Percentiles rank a stretch among this genome's conserved stretches.
Conservation (phyloP, 2,329 filamentous ascomycete genomes). For the Ceratocystis alfenasii region DNA sequence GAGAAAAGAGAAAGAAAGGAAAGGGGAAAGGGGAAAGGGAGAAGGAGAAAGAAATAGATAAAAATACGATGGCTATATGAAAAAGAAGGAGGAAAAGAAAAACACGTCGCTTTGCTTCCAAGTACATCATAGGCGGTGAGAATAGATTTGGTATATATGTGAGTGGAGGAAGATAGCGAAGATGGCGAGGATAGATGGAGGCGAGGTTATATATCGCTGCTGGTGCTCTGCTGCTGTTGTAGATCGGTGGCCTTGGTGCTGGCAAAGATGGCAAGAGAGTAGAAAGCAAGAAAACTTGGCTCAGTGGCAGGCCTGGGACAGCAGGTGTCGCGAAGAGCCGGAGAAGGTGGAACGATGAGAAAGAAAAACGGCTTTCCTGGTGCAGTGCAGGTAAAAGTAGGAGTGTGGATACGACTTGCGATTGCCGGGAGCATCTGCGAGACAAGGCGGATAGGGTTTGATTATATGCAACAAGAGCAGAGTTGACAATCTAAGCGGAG, state of each 20-base stretch:
- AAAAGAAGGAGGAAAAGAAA: conserved; percentile 1
- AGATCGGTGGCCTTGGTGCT: neutral
- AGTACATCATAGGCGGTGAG: conserved; percentile 9
- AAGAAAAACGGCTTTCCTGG: neutral
- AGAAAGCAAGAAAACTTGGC: neutral
- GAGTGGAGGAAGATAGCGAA: neutral
- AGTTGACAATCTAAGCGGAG: too few relatives aligned
- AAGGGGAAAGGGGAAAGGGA: neutral
- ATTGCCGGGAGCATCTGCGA: too few relatives aligned
- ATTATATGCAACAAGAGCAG: too few relatives aligned
- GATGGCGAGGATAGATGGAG: neutral
- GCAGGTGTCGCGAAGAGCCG: too few relatives aligned
- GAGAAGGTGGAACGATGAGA: neutral
- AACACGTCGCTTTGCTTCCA: conserved; percentile 9
- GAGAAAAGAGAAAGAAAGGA: conserved; percentile 3
- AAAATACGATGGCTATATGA: neutral
- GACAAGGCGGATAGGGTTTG: too few relatives aligned
- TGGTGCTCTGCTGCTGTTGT: neutral
- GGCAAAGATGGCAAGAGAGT: neutral
- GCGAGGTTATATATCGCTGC: neutral
- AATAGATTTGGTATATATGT: neutral
- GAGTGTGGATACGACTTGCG: too few relatives aligned
- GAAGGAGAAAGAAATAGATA: conserved; percentile 5
- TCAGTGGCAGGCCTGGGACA: neutral
- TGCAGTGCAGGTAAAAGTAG: too few relatives aligned